Evolutionary conservation across 306 rosid species (phyloP).

Genomic region (Cicer arietinum): DNA sequence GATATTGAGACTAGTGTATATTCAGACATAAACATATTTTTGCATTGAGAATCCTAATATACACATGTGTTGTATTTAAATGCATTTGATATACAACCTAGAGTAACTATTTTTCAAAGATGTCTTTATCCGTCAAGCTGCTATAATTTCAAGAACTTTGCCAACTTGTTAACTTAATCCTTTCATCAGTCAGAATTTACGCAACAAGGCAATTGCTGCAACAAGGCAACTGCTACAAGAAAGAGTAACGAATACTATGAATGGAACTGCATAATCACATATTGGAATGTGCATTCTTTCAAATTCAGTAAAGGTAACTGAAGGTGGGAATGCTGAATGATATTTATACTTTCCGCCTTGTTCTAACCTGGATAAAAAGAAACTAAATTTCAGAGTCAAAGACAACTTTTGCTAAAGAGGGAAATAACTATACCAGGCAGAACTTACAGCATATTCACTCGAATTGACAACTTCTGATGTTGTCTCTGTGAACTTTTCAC

Average conservation of each 20-base stretch:
- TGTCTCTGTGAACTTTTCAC: conserved; percentile 45
- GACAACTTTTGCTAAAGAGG: conserved; percentile 10
- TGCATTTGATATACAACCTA: neutral
- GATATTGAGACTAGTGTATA: neutral
- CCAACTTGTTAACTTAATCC: neutral
- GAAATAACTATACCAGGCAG: conserved; percentile 11
- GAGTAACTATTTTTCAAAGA: conserved; percentile 3
- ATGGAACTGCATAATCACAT: neutral
- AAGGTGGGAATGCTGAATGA: conserved; percentile 9
- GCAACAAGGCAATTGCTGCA: neutral
- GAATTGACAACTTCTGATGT: conserved; percentile 58
- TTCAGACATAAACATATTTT: too few relatives aligned
- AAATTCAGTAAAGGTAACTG: neutral
- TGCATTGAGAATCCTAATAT: neutral
- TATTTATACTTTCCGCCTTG: conserved; percentile 40
- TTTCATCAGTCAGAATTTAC: neutral
- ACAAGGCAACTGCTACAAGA: neutral
- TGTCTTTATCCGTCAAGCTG: neutral
- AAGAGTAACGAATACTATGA: neutral
- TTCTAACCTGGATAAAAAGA: conserved; percentile 46
- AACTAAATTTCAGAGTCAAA: conserved; percentile 32
- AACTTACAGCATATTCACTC: conserved; percentile 48
- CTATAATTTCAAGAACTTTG: conserved; percentile 39
- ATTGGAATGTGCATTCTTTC: neutral
- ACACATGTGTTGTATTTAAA: neutral